Conservation (phyloP, 768 basidiomycete species). For the Candolleomyces aberdarensis region DNA sequence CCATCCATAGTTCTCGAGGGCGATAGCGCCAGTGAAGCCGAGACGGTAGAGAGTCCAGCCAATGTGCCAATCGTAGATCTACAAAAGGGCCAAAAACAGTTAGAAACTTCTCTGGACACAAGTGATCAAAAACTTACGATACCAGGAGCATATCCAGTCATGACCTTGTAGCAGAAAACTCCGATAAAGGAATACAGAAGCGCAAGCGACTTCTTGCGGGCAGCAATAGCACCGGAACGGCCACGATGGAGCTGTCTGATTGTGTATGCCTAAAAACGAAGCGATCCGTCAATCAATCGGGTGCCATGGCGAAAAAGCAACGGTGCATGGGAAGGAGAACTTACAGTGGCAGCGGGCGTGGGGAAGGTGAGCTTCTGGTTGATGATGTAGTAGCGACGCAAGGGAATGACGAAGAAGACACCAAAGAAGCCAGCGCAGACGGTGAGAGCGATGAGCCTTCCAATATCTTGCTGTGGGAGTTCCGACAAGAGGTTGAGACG, state of each 20-base stretch:
- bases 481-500: constrained; percentile 46
- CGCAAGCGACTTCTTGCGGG: constrained; percentile 53
- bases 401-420: constrained; percentile 64
- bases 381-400: constrained; percentile 60
- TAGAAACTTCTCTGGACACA: background rate
- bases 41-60: constrained; percentile 58
- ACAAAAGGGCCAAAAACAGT: background rate
- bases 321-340: constrained; percentile 10
- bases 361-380: constrained; percentile 63
- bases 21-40: constrained; percentile 59
- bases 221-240: constrained; percentile 44
- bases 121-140: constrained; percentile 26
- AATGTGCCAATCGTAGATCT: constrained; percentile 63
- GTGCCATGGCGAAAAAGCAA: background rate
- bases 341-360: constrained; percentile 58
- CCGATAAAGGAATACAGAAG: constrained; percentile 44
- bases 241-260: constrained; percentile 60
- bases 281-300: background rate
- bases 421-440: constrained; percentile 56
- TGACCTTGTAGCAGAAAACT: constrained; percentile 50
- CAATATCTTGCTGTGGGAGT: constrained; percentile 48
- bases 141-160: constrained; percentile 59
- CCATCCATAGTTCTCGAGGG: constrained; percentile 59
- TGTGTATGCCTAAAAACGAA: constrained; percentile 44
- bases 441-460: constrained; percentile 53